phyloP scores from a whole-genome alignment of 108 stramenopile species.

The Skeletonema menzelii region DNA sequence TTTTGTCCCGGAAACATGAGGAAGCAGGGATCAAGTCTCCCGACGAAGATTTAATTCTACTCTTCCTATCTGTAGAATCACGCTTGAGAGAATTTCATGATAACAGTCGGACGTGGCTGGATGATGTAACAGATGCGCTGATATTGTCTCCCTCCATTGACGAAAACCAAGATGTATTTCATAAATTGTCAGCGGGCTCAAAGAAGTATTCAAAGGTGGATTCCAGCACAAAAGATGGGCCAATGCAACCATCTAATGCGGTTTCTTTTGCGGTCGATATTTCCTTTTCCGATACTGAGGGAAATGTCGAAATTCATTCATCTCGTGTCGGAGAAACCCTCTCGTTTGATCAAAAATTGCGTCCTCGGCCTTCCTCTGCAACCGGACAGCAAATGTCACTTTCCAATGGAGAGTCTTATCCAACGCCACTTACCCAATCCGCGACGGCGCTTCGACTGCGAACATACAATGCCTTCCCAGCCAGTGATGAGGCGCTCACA shows the following conservation, averaged over 20 bases:
- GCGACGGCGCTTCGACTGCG: constrained; percentile 70
- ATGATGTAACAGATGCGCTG: constrained; percentile 65
- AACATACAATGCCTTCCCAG: constrained; percentile 68
- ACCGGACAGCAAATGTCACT: constrained; percentile 57
- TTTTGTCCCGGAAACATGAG: constrained; percentile 62
- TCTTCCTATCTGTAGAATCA: constrained; percentile 63
- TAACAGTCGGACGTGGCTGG: constrained; percentile 41
- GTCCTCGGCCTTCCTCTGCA: constrained; percentile 31
- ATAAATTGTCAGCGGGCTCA: not conserved
- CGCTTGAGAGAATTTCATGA: constrained; percentile 26
- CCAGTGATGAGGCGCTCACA: constrained; percentile 51
- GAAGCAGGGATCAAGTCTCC: constrained; percentile 63
- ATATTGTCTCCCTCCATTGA: constrained; percentile 53
- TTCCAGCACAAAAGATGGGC: constrained; percentile 4
- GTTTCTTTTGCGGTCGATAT: constrained; percentile 56
- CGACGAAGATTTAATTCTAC: constrained; percentile 68
- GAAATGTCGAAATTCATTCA: constrained; percentile 22
- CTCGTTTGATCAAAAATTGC: constrained; percentile 36
- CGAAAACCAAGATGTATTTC: constrained; percentile 7
- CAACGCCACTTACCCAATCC: constrained; percentile 60
- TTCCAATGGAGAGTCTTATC: constrained; percentile 69
- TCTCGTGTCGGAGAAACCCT: constrained; percentile 13
- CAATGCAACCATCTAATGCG: constrained; percentile 74
- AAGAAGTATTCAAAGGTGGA: constrained; percentile 1
- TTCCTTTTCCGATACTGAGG: constrained; percentile 24